A percentile compares a stretch with the other conserved stretches of the same genome.
These are phyloP conservation scores for Zygoascus biomembranicola DNA, from an alignment of 805 yeast species.

Conservation along the genomic window DNA sequence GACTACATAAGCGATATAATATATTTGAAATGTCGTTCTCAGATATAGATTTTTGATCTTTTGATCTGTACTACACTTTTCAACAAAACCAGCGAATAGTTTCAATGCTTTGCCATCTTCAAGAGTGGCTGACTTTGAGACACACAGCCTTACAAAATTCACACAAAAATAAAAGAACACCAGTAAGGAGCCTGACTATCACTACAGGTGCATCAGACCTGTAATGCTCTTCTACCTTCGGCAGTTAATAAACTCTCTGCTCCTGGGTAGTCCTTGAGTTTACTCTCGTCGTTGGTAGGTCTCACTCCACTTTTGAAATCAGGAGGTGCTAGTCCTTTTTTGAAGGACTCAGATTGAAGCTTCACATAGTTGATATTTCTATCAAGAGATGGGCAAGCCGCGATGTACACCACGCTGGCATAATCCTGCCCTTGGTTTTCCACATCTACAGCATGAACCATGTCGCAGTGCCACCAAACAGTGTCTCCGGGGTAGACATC, in stretches of 20 bases:
- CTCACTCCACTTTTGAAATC: not conserved
- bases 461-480: conserved; percentile 39
- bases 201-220: not conserved
- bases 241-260: not conserved
- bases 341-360: conserved; percentile 20
- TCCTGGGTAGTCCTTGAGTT: not conserved
- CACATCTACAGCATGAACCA: conserved; percentile 35
- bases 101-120: no score
- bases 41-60: no score
- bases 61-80: no score
- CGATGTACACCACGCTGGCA: conserved; percentile 35
- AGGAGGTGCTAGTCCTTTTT: conserved; percentile 13
- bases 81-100: no score
- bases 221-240: not conserved
- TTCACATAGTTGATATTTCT: conserved; percentile 14
- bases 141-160: no score
- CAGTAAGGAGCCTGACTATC: no score
- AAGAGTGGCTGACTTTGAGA: no score
- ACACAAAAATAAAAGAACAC: no score
- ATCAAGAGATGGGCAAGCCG: conserved; percentile 27
- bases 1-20: no score
- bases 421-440: conserved; percentile 29
- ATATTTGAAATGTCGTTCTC: no score
- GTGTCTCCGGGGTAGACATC: conserved; percentile 35
- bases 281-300: not conserved